Percentiles rank a stretch among this genome's conserved stretches.
Conservation (phyloP, 1,284 basidiomycete genomes). For the Sporisorium exsertum region DNA sequence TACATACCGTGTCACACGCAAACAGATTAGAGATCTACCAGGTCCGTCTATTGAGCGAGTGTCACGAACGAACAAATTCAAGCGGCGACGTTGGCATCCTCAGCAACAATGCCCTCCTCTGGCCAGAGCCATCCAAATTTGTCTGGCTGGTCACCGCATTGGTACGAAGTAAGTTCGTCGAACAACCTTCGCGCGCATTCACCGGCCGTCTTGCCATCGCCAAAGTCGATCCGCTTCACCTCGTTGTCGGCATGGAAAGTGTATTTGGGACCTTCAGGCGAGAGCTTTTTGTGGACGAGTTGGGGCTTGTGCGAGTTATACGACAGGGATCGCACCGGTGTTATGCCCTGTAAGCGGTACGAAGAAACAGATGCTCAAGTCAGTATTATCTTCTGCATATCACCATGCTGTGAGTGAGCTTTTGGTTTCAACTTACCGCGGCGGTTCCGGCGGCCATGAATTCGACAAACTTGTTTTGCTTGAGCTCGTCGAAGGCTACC, state of each 20-base stretch:
- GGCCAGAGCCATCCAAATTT: conserved; percentile 68
- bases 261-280: conserved; percentile 49
- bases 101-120: conserved; percentile 62
- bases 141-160: conserved; percentile 61
- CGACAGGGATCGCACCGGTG: conserved; percentile 68
- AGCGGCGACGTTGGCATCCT: conserved; percentile 41
- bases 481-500: conserved; percentile 63
- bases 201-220: conserved; percentile 68
- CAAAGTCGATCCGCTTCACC: conserved; percentile 65
- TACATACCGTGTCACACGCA: background rate
- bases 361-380: background rate
- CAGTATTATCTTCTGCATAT: background rate
- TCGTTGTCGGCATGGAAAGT: conserved; percentile 49
- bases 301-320: conserved; percentile 63
- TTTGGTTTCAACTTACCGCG: conserved; percentile 36
- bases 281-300: conserved; percentile 39
- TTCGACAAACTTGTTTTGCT: conserved; percentile 54
- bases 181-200: conserved; percentile 46
- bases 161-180: conserved; percentile 54
- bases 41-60: background rate
- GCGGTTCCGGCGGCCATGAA: conserved; percentile 67
- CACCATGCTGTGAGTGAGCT: background rate
- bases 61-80: background rate
- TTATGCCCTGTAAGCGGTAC: conserved; percentile 57
- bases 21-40: background rate